phyloP scores from a whole-genome alignment of 2,329 filamentous ascomycete species.

The Ambrosiella cleistominuta region DNA sequence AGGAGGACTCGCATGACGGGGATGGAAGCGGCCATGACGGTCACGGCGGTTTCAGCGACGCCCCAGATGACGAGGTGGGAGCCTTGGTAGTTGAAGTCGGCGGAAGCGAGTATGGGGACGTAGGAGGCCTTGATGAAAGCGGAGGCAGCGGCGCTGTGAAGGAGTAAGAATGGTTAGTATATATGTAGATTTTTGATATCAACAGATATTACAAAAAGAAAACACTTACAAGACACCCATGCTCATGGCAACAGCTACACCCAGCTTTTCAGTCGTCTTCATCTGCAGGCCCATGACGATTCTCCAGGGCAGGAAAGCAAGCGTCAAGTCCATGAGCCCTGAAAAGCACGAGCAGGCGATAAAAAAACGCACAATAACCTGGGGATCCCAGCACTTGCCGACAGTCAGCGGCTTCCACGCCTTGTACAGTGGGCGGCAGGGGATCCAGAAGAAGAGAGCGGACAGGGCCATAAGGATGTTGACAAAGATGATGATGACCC shows the following conservation, averaged over 20 bases:
- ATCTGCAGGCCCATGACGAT: slow-evolving; percentile 18
- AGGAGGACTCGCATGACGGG: slow-evolving; percentile 16
- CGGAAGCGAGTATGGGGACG: background rate
- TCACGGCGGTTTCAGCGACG: slow-evolving; percentile 13
- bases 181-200: background rate
- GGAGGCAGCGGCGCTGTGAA: slow-evolving; percentile 6
- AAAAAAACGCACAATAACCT: slow-evolving; percentile 7
- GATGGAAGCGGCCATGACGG: slow-evolving; percentile 16
- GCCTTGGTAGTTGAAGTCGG: slow-evolving; percentile 11
- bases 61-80: slow-evolving; percentile 14
- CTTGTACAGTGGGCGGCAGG: slow-evolving; percentile 17
- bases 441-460: slow-evolving; percentile 17
- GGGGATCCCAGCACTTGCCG: slow-evolving; percentile 16
- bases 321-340: slow-evolving; percentile 14
- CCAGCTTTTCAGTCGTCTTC: slow-evolving; percentile 17
- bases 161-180: background rate
- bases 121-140: slow-evolving; percentile 11
- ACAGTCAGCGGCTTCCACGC: slow-evolving; percentile 14
- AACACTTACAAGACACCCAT: slow-evolving; percentile 17
- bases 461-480: slow-evolving; percentile 16
- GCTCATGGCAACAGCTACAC: slow-evolving; percentile 17
- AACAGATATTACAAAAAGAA: background rate
- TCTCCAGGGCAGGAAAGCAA: slow-evolving; percentile 17
- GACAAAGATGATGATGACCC: slow-evolving; percentile 17
- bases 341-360: slow-evolving; percentile 12